Percentiles rank a stretch among this genome's conserved stretches.
phyloP scores from a whole-genome alignment of 2,329 filamentous ascomycete species.

The Boeremia exigua region DNA sequence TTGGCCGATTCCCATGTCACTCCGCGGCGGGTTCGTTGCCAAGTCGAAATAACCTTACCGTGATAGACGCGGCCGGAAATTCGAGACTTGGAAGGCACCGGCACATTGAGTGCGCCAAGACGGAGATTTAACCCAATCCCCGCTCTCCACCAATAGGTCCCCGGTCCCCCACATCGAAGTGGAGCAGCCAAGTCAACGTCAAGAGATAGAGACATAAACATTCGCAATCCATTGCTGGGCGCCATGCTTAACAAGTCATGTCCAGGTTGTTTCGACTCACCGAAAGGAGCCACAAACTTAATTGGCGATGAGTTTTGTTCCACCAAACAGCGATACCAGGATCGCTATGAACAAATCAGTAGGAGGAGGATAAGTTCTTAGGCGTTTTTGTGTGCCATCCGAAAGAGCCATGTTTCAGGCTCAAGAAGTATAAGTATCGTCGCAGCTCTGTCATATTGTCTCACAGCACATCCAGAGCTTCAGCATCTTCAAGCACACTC shows the following conservation, averaged over 20 bases:
- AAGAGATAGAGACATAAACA: neutral
- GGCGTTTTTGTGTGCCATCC: too few species aligned
- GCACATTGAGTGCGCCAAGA: constrained; percentile 12
- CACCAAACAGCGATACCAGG: constrained; percentile 1
- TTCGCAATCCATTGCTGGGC: neutral
- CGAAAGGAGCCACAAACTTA: neutral
- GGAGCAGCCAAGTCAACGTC: neutral
- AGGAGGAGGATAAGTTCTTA: neutral
- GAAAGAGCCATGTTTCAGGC: neutral
- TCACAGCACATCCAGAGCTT: neutral
- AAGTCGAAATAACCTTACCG: neutral
- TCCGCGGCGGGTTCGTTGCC: neutral
- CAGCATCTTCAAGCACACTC: neutral
- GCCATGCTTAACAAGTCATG: neutral
- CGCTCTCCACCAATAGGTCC: constrained; percentile 3
- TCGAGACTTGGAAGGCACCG: neutral
- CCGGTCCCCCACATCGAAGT: neutral
- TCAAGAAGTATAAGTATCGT: neutral
- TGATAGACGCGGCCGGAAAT: neutral
- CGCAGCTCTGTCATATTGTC: neutral
- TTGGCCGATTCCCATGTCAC: too few species aligned
- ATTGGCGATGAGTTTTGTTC: neutral
- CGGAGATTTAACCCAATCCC: constrained; percentile 6
- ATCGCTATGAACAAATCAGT: neutral
- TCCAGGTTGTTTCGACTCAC: neutral